Base-by-base conservation (phyloP, 2,329 filamentous ascomycete species). In the Colletotrichum tamarilloi region DNA sequence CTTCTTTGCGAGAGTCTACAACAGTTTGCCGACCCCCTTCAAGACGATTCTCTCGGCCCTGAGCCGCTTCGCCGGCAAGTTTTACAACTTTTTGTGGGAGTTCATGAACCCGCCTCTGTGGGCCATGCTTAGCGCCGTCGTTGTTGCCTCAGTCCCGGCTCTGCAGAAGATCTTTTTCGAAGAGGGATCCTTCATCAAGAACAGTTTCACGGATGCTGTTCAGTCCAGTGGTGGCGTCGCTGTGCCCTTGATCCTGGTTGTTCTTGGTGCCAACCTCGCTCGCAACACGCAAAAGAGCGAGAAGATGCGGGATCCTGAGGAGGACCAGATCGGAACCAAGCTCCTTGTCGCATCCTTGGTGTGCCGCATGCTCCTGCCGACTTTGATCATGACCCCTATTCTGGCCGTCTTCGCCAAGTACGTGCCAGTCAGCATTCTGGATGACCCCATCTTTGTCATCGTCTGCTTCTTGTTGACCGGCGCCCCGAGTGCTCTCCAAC, bases 81-180 rank as follows among this genome's bases (percentile, higher is more conserved):
- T 94, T 77, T 83, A 90, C 76, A 84, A 84, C 62, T 95, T 95
- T 65, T 81, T 95, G 14, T 97, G 94, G 93, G 93, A 94, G 60
- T 98, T 98, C 82, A 98, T 99, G 96, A 98, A 98, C 83, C 96
- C 97, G 55, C 97, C 97, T 1, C 91, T 99, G 30, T 98, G 95
- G 95, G 95, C 97, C 35, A 98, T 99, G 97, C 86, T 98, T 42
- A 86, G 92, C 52, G 94, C 97, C n/a, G 92, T 98, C 58, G 84
- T 98, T 63, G 94, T 99, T 6, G 97, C 97, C 3, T 97, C 95
- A 0, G 90, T 98, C 6, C 97, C 97, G 0, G 80, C 86, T 1
- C 88, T 99, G 8, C 96, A 99, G 81, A 86, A 88, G 53, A 85
- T 97, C 22, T 98, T 99, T 85, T 99, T 98, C 83, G 88, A 92